Evolutionary conservation across 257 asterid species (phyloP), one percentile per base, ranked within the genome.

Genomic region (Nicotiana noctiflora): DNA sequence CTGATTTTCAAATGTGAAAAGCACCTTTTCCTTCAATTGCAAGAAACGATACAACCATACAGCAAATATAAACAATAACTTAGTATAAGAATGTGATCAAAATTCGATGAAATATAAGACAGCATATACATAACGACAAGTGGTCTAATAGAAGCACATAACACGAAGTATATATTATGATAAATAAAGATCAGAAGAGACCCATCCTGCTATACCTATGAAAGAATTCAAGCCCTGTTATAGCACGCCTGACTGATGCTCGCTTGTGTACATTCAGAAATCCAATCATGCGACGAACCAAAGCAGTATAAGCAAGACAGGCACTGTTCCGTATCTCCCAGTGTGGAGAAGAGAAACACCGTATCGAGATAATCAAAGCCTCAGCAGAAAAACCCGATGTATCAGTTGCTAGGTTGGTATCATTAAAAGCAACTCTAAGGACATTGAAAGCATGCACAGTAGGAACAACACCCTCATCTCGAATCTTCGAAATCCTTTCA

Each of bases 261-360:
- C 98, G 93, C 88, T 92, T 95, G 84, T 88, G 98, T 70, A 95
- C 89, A 82, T 95, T 95, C 27, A 95, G 95, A 88, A 95, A 95
- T 64, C 99, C 99, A 92, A 95, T 61, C 96, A 91, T 93, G 84
- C 99, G 98, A 37, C 98, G 97, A 64, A 93, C 91, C 91, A 95
- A 87, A 80, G 99, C 94, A 85, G 98, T 95, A 83, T 92, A 95
- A 32, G 99, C 96, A 52, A 92, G 98, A 85, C 97, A 93, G 70
- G 99, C 99, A 89, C 99, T 92, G 86, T 95, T 95, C 44, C 99
- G 93, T 76, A 95, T 88, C 89, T 95, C 99, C 99, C 99, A 95
- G 79, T 95, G 89, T 15, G 98, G 61, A 80, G 99, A 95, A 80
- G 99, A 95, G 90, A 95, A 95, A 79, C 97, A 90, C 8, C 88